These are phyloP conservation scores for Lentinula detonsa DNA, from an alignment of 768 basidiomycete genomes.

Conservation along the genomic window DNA sequence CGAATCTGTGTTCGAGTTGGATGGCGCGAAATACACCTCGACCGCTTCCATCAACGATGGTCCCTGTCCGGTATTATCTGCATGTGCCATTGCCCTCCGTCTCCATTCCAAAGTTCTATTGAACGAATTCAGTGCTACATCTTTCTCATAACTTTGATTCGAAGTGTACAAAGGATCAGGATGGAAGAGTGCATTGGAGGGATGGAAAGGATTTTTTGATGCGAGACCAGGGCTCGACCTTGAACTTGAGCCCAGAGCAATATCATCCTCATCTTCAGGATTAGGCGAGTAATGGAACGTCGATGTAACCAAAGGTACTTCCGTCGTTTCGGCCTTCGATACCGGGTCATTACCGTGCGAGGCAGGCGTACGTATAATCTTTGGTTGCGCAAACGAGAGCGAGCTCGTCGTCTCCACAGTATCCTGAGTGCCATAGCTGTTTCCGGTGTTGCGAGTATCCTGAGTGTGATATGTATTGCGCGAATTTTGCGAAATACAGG, in stretches of 20 bases:
- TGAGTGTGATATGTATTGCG: neutral
- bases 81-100: neutral
- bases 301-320: neutral
- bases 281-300: slow-evolving; percentile 2
- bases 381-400: neutral
- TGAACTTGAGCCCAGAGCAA: neutral
- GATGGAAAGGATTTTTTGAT: slow-evolving; percentile 1
- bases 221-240: neutral
- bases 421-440: neutral
- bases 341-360: too few relatives aligned
- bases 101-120: neutral
- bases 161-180: neutral
- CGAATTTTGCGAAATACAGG: neutral
- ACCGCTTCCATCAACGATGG: slow-evolving; percentile 2
- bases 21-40: neutral
- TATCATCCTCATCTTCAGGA: neutral
- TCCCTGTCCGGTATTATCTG: neutral
- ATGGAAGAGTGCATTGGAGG: neutral
- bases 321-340: neutral
- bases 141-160: neutral
- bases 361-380: neutral
- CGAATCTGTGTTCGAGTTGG: neutral
- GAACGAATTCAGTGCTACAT: neutral
- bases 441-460: neutral
- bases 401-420: neutral